Percentiles rank a stretch among this genome's conserved stretches.
phyloP scores from a whole-genome alignment of 768 basidiomycete species.

The Tulasnella calospora region DNA sequence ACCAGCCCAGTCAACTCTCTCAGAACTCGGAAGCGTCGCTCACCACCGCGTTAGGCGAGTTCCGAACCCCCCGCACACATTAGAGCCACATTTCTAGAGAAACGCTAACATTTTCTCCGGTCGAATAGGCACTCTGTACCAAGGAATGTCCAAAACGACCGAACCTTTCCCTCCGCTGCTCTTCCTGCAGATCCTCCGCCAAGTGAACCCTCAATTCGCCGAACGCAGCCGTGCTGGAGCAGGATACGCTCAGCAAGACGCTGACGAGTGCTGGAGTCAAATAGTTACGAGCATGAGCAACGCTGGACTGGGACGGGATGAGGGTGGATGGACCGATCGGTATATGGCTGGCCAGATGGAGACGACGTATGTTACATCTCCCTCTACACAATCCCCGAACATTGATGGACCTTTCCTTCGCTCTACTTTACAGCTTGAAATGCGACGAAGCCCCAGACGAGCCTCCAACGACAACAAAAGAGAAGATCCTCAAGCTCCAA shows the following conservation, averaged over 20 bases:
- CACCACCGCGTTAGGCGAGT: constrained; percentile 13
- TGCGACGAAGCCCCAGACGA: constrained; percentile 84
- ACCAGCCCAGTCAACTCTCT: background rate
- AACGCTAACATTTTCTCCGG: background rate
- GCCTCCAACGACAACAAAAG: constrained; percentile 52
- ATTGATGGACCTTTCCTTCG: background rate
- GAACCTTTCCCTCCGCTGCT: constrained; percentile 64
- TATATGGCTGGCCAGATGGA: constrained; percentile 74
- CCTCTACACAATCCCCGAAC: background rate
- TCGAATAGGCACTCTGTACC: constrained; percentile 45
- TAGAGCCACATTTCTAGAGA: background rate
- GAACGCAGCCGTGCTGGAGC: constrained; percentile 51
- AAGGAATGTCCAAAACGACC: constrained; percentile 66
- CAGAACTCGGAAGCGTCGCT: constrained; percentile 8
- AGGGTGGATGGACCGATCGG: constrained; percentile 45
- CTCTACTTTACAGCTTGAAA: constrained; percentile 49
- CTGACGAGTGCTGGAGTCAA: constrained; percentile 83
- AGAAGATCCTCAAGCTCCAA: constrained; percentile 80
- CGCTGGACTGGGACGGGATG: constrained; percentile 16
- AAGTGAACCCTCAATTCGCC: constrained; percentile 84
- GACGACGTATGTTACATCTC: constrained; percentile 50
- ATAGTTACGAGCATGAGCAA: constrained; percentile 62
- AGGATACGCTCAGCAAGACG: constrained; percentile 80
- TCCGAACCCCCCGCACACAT: background rate
- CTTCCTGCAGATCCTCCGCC: constrained; percentile 64